These are phyloP conservation scores for Croton laevigatus DNA, from an alignment of 441 rosid genomes.

Conservation along the genomic window DNA sequence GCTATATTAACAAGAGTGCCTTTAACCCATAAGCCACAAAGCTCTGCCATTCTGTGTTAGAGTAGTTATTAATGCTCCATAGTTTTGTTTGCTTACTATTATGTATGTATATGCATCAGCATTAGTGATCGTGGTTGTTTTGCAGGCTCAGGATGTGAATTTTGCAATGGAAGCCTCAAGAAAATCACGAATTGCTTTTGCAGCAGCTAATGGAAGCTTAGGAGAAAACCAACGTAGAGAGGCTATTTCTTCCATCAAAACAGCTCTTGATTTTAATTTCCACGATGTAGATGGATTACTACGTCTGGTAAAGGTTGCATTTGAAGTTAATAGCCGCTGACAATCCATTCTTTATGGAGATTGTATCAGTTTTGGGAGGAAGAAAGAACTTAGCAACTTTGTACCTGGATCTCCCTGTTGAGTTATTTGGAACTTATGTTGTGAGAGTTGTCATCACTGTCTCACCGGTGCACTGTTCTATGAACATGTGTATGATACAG, in stretches of 20 bases:
- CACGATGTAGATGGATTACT: slow-evolving; percentile 84
- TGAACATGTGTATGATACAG: slow-evolving; percentile 35
- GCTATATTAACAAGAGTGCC: no score
- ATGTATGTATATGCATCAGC: slow-evolving; percentile 5
- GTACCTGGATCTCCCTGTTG: slow-evolving; percentile 21
- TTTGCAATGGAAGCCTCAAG: slow-evolving; percentile 94
- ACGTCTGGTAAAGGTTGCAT: slow-evolving; percentile 77
- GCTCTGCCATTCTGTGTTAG: slow-evolving; percentile 3
- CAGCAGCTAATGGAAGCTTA: slow-evolving; percentile 47
- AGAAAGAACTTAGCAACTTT: slow-evolving; percentile 13
- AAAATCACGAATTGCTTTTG: slow-evolving; percentile 67
- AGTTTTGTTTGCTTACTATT: neutral
- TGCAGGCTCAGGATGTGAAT: slow-evolving; percentile 81
- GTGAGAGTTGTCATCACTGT: slow-evolving; percentile 16
- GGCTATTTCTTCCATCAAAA: slow-evolving; percentile 57
- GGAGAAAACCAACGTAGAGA: slow-evolving; percentile 57
- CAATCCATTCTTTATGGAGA: slow-evolving; percentile 29
- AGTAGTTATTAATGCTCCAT: neutral
- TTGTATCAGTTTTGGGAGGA: slow-evolving; percentile 22
- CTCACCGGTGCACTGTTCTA: slow-evolving; percentile 12
- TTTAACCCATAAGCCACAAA: neutral
- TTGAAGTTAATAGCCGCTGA: slow-evolving; percentile 70
- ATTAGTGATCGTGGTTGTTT: slow-evolving; percentile 21
- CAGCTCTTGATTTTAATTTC: slow-evolving; percentile 92
- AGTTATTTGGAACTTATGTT: slow-evolving; percentile 17